phyloP scores from a whole-genome alignment of 1,284 basidiomycete species.

The Ustilago hordei region DNA sequence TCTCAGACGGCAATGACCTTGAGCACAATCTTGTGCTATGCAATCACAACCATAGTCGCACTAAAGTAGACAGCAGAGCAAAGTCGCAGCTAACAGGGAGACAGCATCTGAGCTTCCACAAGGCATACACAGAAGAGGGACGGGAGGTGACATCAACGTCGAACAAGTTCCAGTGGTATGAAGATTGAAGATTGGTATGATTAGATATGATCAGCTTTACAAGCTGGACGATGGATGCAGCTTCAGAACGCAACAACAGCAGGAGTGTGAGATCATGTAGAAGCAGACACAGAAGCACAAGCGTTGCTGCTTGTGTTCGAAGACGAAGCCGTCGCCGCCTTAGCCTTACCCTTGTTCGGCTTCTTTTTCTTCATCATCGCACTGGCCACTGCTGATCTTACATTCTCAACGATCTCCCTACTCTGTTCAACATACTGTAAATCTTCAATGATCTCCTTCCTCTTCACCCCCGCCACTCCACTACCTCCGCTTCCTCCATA shows the following conservation, averaged over 20 bases:
- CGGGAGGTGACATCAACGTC: too few relatives aligned
- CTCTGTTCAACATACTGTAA: slow-evolving; percentile 91
- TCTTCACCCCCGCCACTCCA: slow-evolving; percentile 77
- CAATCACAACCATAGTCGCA: too few relatives aligned
- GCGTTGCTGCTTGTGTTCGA: background rate
- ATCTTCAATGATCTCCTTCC: slow-evolving; percentile 83
- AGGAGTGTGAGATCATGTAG: slow-evolving; percentile 7
- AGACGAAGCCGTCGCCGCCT: slow-evolving; percentile 11
- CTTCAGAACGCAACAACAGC: background rate
- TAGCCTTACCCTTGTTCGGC: slow-evolving; percentile 37
- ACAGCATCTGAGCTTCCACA: too few relatives aligned
- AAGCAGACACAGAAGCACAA: slow-evolving; percentile 28
- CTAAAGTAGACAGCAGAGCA: too few relatives aligned
- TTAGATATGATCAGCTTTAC: too few relatives aligned
- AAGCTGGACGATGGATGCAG: background rate
- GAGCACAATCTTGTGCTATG: too few relatives aligned
- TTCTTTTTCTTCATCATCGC: slow-evolving; percentile 57
- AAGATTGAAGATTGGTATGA: background rate
- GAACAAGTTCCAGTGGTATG: background rate
- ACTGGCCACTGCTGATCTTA: slow-evolving; percentile 86
- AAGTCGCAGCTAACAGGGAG: too few relatives aligned
- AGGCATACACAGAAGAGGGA: too few relatives aligned
- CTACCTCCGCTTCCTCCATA: background rate
- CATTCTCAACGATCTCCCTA: slow-evolving; percentile 88
- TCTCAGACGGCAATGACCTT: too few relatives aligned